These are phyloP conservation scores for Podospora appendiculata DNA, from an alignment of 495 filamentous ascomycete genomes.

Conservation along the genomic window DNA sequence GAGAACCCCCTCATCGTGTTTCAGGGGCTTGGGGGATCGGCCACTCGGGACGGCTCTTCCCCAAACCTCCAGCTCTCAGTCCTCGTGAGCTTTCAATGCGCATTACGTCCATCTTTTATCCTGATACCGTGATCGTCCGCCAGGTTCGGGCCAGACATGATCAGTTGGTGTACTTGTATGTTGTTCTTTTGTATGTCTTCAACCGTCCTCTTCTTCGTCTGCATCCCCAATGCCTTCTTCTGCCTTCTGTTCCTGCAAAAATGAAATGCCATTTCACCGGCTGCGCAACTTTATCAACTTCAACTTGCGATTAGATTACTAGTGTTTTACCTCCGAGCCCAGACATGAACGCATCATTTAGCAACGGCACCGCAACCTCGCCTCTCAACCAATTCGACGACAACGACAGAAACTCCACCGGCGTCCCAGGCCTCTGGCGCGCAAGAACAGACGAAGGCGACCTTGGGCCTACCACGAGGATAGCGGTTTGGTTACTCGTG, in stretches of 20 bases:
- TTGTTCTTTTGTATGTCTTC: not conserved
- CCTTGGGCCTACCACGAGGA: conserved; percentile 9
- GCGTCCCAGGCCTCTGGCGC: not conserved
- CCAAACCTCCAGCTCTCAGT: not conserved
- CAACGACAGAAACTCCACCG: not conserved
- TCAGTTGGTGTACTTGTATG: too few relatives aligned
- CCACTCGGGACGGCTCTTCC: not conserved
- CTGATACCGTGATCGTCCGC: conserved; percentile 4
- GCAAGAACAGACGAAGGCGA: conserved; percentile 3
- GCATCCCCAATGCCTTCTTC: not conserved
- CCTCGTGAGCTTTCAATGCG: not conserved
- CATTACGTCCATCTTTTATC: conserved; percentile 1
- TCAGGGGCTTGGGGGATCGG: not conserved
- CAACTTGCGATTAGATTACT: not conserved
- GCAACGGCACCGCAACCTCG: not conserved
- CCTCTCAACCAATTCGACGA: not conserved
- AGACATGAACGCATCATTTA: not conserved
- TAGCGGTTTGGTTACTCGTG: conserved; percentile 21
- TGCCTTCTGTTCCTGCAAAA: not conserved
- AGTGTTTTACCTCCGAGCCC: too few relatives aligned
- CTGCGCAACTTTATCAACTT: not conserved
- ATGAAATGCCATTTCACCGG: not conserved
- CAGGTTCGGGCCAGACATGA: not conserved
- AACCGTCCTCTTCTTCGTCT: not conserved
- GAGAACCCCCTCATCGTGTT: not conserved